Evolutionary conservation across 176 grass and related monocot species (phyloP), one percentile per base, ranked within the genome.

Genomic region (Guadua angustifolia): DNA sequence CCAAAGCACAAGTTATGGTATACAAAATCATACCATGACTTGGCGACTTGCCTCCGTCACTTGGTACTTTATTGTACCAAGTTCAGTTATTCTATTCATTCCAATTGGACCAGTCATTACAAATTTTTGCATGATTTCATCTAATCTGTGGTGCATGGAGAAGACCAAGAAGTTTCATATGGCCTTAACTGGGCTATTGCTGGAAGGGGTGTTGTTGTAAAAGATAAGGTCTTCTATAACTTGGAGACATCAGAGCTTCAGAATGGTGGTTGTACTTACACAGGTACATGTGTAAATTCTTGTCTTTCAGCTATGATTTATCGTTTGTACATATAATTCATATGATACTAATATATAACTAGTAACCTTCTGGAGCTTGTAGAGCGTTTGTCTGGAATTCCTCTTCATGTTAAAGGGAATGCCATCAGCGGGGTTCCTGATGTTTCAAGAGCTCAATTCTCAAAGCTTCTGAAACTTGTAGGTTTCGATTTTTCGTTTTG

Each of bases 401-500:
- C 95, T 6, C 95, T 98, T 83, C 87, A 90, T 88, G 71, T 98
- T 51, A 98, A 91, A 88, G 93, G 91, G 69, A 82, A 93, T 92
- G 64, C 71, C 32, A 64, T 61, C 29, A 56, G 79, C 19, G 82
- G 84, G 25, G 74, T 75, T 74, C 88, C 85, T 75, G 73, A 80
- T 57, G 46, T 95, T 82, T 95, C 93, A 74, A 93, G 86, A 76
- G 72, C 85, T 82, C 91, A 95, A 67, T 95, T 93, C 85, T 78
- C 87, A 83, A 98, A 98, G 57, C 93, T 98, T 80, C 84, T 98
- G 32, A 93, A 95, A 92, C 80, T 90, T 77, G 94, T 97, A 79
- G 12, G 66, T 63, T 85, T 53, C 35, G 14, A 35, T 5, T 60
- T 71, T 49, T 43, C 9, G 8, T 38, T 74, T 73, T 12, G 38